Percentiles rank a stretch among this genome's conserved stretches.
Evolutionary conservation across 331 rosid genomes (phyloP).

Genomic region (Rhamnella rubrinervis): DNA sequence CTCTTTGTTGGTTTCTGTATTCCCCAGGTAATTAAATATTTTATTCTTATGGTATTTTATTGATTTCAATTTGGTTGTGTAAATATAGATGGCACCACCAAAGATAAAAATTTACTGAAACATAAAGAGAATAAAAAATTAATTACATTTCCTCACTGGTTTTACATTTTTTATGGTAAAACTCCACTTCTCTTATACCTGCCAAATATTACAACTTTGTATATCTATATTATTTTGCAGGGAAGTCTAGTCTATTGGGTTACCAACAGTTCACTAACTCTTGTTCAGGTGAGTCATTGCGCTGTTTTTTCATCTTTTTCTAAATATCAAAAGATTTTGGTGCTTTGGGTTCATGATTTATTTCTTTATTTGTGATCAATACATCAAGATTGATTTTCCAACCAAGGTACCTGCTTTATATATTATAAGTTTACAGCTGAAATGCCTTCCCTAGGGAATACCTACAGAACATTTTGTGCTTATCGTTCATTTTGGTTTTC

Average conservation of each 20-base stretch:
- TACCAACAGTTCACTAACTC: slow-evolving; percentile 65
- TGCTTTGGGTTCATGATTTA: slow-evolving; percentile 4
- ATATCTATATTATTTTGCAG: slow-evolving; percentile 42
- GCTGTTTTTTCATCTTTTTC: not conserved
- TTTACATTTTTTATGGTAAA: not conserved
- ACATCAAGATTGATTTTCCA: not conserved
- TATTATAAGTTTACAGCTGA: not conserved
- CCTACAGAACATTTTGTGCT: not conserved
- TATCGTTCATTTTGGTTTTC: not conserved
- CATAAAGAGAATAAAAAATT: no score
- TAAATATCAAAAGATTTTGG: not conserved
- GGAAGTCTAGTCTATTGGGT: slow-evolving; percentile 93
- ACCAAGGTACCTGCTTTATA: not conserved
- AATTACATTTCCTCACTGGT: no score
- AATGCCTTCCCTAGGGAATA: not conserved
- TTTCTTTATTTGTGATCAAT: not conserved
- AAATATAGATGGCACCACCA: no score
- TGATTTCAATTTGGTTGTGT: not conserved
- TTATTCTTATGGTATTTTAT: not conserved
- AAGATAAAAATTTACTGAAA: no score
- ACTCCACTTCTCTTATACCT: not conserved
- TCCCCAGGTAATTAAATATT: slow-evolving; percentile 69
- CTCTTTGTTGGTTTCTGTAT: slow-evolving; percentile 45
- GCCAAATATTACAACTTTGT: not conserved
- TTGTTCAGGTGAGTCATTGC: slow-evolving; percentile 57